These are phyloP conservation scores for Dichomitus squalens DNA, from an alignment of 1,284 basidiomycete species.

Conservation along the genomic window DNA sequence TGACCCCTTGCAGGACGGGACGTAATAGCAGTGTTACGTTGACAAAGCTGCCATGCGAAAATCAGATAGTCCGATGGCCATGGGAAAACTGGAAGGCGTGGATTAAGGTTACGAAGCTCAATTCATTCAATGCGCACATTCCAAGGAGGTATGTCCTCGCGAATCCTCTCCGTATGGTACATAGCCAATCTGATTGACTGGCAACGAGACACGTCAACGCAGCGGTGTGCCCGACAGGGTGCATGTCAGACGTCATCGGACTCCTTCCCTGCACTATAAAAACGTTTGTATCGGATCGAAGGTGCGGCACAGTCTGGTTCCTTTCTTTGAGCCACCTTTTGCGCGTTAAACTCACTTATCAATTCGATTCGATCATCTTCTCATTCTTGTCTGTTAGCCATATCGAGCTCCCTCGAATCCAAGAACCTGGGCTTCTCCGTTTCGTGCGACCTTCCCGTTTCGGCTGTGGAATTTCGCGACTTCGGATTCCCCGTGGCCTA, in stretches of 20 bases:
- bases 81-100: constrained; percentile 20
- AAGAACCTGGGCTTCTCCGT: constrained; percentile 26
- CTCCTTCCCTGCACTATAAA: constrained; percentile 8
- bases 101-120: constrained; percentile 21
- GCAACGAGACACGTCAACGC: constrained; percentile 9
- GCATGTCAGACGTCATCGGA: constrained; percentile 17
- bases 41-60: constrained; percentile 29
- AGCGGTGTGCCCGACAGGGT: constrained; percentile 3
- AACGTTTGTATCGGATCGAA: constrained; percentile 4
- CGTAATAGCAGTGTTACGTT: constrained; percentile 19
- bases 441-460: constrained; percentile 30
- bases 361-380: constrained; percentile 23
- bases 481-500: constrained; percentile 30
- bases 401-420: constrained; percentile 25
- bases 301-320: constrained; percentile 7
- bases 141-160: constrained; percentile 18
- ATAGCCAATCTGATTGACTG: constrained; percentile 23
- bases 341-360: constrained; percentile 26
- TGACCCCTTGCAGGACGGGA: constrained; percentile 22
- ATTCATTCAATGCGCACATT: constrained; percentile 19
- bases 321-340: constrained; percentile 12
- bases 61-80: constrained; percentile 29
- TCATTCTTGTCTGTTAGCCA: constrained; percentile 20
- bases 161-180: constrained; percentile 9
- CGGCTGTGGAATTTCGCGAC: constrained; percentile 27